A percentile compares a stretch with the other conserved stretches of the same genome.
Conservation (phyloP, 768 basidiomycete genomes). For the Termitomyces sp. region DNA sequence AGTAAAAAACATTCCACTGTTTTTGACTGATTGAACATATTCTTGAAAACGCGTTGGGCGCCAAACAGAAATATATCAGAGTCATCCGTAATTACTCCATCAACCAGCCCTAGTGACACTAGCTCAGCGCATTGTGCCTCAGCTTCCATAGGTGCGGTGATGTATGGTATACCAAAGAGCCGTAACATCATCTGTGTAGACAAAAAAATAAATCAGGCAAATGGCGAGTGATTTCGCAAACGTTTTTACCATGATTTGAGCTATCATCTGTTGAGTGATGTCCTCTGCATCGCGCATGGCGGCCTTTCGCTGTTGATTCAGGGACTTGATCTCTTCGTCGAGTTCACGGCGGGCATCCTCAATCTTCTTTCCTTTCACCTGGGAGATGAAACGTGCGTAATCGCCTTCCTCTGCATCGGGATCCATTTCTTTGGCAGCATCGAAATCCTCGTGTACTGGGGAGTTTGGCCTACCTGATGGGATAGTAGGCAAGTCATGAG, state of each 20-base stretch:
- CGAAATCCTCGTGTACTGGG: conserved; percentile 49
- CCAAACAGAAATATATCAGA: conserved; percentile 99
- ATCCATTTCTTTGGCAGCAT: conserved; percentile 85
- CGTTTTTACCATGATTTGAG: conserved; percentile 64
- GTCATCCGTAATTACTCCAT: conserved; percentile 98
- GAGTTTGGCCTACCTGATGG: conserved; percentile 17
- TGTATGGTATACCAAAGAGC: conserved; percentile 95
- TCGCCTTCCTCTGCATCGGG: conserved; percentile 75
- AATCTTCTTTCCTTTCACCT: conserved; percentile 83
- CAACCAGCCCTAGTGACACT: conserved; percentile 77
- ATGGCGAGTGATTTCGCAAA: not conserved
- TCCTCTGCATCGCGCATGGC: conserved; percentile 95
- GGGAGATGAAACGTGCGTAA: conserved; percentile 88
- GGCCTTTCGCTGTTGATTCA: conserved; percentile 80
- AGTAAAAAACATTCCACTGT: conserved; percentile 95
- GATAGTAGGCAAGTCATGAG: conserved; percentile 12
- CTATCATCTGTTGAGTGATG: conserved; percentile 90
- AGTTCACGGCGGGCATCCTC: conserved; percentile 82
- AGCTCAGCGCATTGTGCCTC: conserved; percentile 98
- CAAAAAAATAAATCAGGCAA: not conserved
- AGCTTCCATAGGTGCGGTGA: conserved; percentile 99
- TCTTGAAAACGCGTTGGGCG: conserved; percentile 92
- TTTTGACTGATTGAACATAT: conserved; percentile 99
- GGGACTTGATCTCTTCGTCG: conserved; percentile 78
- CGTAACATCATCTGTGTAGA: conserved; percentile 77